Conservation (phyloP, 2,329 filamentous ascomycete species). For the Penicillium brevicompactum region DNA sequence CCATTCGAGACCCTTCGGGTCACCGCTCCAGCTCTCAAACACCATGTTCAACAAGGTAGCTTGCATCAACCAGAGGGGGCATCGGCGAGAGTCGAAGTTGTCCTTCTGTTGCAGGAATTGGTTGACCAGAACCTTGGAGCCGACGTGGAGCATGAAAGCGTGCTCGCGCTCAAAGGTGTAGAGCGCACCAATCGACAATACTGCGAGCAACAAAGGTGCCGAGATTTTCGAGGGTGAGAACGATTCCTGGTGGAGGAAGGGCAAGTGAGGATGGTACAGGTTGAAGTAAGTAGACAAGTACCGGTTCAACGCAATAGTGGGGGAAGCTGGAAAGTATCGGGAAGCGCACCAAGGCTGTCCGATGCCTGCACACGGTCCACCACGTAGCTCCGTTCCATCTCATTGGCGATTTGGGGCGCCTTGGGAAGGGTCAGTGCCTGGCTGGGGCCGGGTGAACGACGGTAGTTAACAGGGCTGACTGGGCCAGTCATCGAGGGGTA, state of each 20-base stretch:
- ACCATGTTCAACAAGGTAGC: slow-evolving; percentile 97
- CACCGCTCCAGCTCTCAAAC: slow-evolving; percentile 98
- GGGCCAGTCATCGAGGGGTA: slow-evolving; percentile 69
- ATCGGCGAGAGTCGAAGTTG: slow-evolving; percentile 97
- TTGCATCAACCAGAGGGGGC: slow-evolving; percentile 97
- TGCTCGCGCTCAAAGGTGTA: slow-evolving; percentile 98
- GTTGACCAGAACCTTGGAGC: slow-evolving; percentile 94
- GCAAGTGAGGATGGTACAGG: slow-evolving; percentile 93
- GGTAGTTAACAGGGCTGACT: slow-evolving; percentile 69
- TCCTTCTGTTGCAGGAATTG: slow-evolving; percentile 98
- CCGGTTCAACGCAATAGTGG: slow-evolving; percentile 77
- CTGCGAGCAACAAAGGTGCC: slow-evolving; percentile 80
- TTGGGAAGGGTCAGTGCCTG: slow-evolving; percentile 66
- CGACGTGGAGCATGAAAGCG: slow-evolving; percentile 95
- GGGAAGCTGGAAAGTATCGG: slow-evolving; percentile 90
- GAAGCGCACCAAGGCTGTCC: slow-evolving; percentile 79
- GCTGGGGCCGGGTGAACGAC: slow-evolving; percentile 68
- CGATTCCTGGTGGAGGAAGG: slow-evolving; percentile 90
- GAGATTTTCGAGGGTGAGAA: slow-evolving; percentile 81
- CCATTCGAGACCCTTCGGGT: slow-evolving; percentile 97
- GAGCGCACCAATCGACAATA: slow-evolving; percentile 90
- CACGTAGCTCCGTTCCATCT: slow-evolving; percentile 83
- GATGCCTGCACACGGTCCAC: slow-evolving; percentile 81
- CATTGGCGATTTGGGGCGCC: slow-evolving; percentile 78
- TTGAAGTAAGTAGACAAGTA: slow-evolving; percentile 96